Percentiles rank a stretch among this genome's conserved stretches.
Conservation (phyloP, 345 rosid genomes). For the Syzygium aqueum region DNA sequence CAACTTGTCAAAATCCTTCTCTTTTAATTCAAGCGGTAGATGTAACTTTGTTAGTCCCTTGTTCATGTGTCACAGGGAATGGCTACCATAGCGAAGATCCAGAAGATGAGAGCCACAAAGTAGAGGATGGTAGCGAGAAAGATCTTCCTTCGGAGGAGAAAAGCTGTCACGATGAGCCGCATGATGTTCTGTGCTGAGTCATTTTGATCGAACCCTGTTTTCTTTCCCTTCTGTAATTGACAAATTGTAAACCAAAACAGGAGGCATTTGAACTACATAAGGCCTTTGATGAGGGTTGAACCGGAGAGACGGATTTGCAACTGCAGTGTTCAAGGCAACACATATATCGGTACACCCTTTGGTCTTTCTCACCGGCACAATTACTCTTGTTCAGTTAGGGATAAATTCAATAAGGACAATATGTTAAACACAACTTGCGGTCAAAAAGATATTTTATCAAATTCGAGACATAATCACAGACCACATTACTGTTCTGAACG, state of each 20-base stretch:
- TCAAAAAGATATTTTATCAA: background rate
- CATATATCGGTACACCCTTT: background rate
- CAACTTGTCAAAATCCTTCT: background rate
- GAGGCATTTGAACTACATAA: background rate
- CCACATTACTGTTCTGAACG: background rate
- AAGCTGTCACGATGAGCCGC: background rate
- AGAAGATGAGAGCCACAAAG: background rate
- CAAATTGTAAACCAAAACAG: background rate
- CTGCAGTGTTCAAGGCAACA: background rate
- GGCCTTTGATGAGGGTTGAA: background rate
- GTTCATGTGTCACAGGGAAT: background rate
- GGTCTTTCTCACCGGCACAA: background rate
- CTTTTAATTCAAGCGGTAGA: background rate
- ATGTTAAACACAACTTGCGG: background rate
- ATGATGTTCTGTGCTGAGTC: background rate
- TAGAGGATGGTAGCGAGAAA: background rate
- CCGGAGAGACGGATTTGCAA: background rate
- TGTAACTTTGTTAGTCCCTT: background rate
- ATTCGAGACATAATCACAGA: background rate
- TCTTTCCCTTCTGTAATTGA: background rate
- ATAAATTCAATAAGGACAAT: background rate
- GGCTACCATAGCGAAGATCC: background rate
- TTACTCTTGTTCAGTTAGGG: background rate
- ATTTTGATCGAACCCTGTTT: background rate
- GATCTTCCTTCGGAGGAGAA: background rate